Evolutionary conservation across 345 rosid species (phyloP).

Genomic region (Euphorbia peplus): DNA sequence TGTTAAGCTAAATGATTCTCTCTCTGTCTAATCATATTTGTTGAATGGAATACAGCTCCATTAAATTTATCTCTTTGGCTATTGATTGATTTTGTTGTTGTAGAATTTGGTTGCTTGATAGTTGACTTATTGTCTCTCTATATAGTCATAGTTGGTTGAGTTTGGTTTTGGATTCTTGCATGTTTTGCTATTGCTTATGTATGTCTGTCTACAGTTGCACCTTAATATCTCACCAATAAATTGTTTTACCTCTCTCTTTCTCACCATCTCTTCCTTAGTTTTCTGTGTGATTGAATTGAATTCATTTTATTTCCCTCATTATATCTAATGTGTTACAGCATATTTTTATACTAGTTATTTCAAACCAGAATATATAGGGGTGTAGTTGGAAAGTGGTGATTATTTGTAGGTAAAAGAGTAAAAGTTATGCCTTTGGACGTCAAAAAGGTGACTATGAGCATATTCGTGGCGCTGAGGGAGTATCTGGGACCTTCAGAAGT

Average conservation of each 20-base stretch:
- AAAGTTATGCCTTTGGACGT: no score
- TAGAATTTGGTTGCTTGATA: not conserved
- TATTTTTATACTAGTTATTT: no score
- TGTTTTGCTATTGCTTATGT: not conserved
- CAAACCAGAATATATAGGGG: no score
- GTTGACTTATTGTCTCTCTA: slow-evolving; percentile 4
- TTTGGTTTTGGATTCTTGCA: slow-evolving; percentile 13
- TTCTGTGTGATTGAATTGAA: not conserved
- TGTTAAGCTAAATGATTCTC: not conserved
- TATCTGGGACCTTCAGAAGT: not conserved
- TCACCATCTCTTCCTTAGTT: not conserved
- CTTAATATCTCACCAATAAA: slow-evolving; percentile 8
- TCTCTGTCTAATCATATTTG: not conserved
- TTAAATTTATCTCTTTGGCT: no score
- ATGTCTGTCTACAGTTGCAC: not conserved
- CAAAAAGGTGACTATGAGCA: no score
- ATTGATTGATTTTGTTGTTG: not conserved
- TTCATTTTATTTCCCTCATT: not conserved
- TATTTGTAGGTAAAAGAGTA: no score
- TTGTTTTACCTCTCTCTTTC: not conserved
- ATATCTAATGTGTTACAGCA: not conserved
- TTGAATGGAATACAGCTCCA: not conserved
- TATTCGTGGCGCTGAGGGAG: no score
- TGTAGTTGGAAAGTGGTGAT: no score
- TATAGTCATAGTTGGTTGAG: slow-evolving; percentile 4